Conservation (phyloP, 768 basidiomycete species). For the Gelatoporia subvermispora region DNA sequence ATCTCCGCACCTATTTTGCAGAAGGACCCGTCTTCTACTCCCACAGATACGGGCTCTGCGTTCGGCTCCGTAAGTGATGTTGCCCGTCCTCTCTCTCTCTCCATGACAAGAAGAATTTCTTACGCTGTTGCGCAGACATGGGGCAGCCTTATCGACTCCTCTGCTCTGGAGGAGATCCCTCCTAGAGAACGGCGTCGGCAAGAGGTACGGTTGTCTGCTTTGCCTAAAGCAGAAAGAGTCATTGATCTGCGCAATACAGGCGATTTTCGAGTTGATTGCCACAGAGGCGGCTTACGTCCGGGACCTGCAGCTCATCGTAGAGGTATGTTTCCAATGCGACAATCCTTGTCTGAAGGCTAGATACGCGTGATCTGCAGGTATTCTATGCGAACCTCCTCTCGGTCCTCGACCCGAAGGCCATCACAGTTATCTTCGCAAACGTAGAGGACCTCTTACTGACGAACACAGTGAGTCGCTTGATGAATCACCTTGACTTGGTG, state of each 20-base stretch:
- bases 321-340: constrained; percentile 41
- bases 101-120: not conserved
- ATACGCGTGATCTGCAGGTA: constrained; percentile 38
- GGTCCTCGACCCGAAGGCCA: constrained; percentile 69
- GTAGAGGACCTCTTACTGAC: constrained; percentile 88
- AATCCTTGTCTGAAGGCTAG: not conserved
- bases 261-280: constrained; percentile 91
- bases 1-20: constrained; percentile 68
- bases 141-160: constrained; percentile 86
- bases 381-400: constrained; percentile 81
- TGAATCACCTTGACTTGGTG: not conserved
- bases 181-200: constrained; percentile 78
- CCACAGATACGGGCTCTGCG: constrained; percentile 48
- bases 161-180: constrained; percentile 78
- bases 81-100: constrained; percentile 3
- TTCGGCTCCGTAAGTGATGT: constrained; percentile 64
- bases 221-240: no score
- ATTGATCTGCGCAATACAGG: constrained; percentile 33
- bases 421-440: constrained; percentile 85
- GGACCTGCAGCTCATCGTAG: constrained; percentile 87
- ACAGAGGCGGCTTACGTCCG: constrained; percentile 90
- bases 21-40: constrained; percentile 27
- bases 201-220: constrained; percentile 47
- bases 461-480: constrained; percentile 59
- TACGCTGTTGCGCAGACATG: constrained; percentile 55